phyloP scores from a whole-genome alignment of 441 rosid genomes.

The Corymbia calophylla region DNA sequence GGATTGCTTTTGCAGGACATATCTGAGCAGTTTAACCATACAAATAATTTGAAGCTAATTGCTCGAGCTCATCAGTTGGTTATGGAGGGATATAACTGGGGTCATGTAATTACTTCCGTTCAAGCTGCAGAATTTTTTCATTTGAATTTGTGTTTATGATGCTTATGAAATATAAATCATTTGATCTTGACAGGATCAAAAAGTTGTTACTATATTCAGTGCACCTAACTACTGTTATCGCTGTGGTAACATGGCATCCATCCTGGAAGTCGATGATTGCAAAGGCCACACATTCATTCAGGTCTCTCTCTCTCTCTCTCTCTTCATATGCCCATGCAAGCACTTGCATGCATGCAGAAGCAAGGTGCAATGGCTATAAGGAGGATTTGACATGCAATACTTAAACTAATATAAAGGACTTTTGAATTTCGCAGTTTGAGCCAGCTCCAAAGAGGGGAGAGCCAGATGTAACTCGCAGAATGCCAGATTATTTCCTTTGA shows the following conservation, averaged over 20 bases:
- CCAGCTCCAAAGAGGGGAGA: conserved; percentile 81
- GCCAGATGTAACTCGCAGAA: conserved; percentile 65
- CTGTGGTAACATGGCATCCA: conserved; percentile 77
- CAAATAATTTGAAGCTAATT: conserved; percentile 2
- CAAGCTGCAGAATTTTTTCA: not conserved
- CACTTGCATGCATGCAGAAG: not conserved
- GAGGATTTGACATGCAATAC: not conserved
- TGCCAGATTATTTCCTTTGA: conserved; percentile 69
- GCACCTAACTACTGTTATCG: conserved; percentile 71
- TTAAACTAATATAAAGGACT: not conserved
- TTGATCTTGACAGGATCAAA: conserved; percentile 51
- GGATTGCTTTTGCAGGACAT: not conserved
- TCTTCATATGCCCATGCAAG: not conserved
- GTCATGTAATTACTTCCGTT: conserved; percentile 1
- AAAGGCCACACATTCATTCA: conserved; percentile 55
- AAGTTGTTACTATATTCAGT: conserved; percentile 70
- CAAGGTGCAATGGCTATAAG: not conserved
- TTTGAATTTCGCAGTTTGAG: conserved; percentile 43
- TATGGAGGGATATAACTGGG: conserved; percentile 17
- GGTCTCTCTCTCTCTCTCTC: conserved; percentile 21
- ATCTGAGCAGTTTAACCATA: conserved; percentile 7
- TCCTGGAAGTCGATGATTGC: conserved; percentile 72
- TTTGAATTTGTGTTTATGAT: not conserved
- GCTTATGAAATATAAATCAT: not conserved
- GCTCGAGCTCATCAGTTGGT: conserved; percentile 16